A percentile compares a stretch with the other conserved stretches of the same genome.
Conservation (phyloP, 2,329 filamentous ascomycete species). For the Arthroderma uncinatum region DNA sequence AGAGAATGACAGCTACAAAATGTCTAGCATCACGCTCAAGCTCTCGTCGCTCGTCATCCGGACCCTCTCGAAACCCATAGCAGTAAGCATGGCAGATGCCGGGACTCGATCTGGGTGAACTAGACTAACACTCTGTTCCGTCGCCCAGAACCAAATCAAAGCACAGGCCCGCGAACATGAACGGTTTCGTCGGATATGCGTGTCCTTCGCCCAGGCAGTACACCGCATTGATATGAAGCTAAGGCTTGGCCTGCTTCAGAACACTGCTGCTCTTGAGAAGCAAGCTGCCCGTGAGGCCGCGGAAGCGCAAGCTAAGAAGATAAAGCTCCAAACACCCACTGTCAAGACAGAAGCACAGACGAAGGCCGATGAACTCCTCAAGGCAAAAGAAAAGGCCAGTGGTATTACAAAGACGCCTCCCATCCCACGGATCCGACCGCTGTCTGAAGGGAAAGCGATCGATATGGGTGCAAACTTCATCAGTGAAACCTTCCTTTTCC, state of each 20-base stretch:
- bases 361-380: slow-evolving; percentile 44
- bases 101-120: neutral
- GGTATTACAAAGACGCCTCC: slow-evolving; percentile 39
- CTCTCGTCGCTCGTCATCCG: slow-evolving; percentile 54
- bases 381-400: slow-evolving; percentile 33
- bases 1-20: slow-evolving; percentile 22
- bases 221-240: slow-evolving; percentile 59
- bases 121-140: neutral
- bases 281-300: slow-evolving; percentile 41
- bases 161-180: slow-evolving; percentile 58
- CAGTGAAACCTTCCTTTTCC: slow-evolving; percentile 55
- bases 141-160: slow-evolving; percentile 53
- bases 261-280: slow-evolving; percentile 42
- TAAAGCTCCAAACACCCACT: slow-evolving; percentile 44
- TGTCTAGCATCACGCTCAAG: slow-evolving; percentile 54
- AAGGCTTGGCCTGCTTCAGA: slow-evolving; percentile 53
- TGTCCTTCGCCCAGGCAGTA: slow-evolving; percentile 52
- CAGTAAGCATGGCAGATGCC: slow-evolving; percentile 37
- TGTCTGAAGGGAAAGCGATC: slow-evolving; percentile 57
- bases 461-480: slow-evolving; percentile 60
- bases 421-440: slow-evolving; percentile 48
- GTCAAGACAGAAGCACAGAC: slow-evolving; percentile 52
- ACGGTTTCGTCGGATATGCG: slow-evolving; percentile 50
- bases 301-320: slow-evolving; percentile 44
- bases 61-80: slow-evolving; percentile 57